Evolutionary conservation across 306 rosid species (phyloP), one percentile per base, ranked within the genome.

Genomic region (Crataegus laevigata): DNA sequence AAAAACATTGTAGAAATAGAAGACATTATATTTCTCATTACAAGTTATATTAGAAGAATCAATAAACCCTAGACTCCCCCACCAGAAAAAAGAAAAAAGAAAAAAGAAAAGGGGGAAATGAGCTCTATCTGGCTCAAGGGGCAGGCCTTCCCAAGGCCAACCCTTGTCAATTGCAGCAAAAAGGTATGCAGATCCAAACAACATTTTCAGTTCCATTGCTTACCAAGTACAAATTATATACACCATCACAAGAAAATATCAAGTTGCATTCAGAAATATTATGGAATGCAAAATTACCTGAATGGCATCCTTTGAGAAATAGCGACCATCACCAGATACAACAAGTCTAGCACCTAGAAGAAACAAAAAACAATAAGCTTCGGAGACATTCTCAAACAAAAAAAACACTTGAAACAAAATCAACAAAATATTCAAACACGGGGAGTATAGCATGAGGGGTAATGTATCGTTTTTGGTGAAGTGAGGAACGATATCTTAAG

Each of bases 291-390:
- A 24, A 83, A 51, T 74, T 55, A 92, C 99, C 99, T 89, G 99
- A 80, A 96, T 88, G 69, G 97, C 97, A 22, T 90, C 98, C 93
- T 92, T 87, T 25, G 99, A 90, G 73, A 63, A 96, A 82, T 92
- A 92, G 75, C 99, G 99, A 54, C 99, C 99, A 89, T 96, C 99
- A 51, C 99, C 98, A 71, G 99, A 96, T 63, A 92, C 98, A 88
- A 96, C 98, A 43, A 96, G 89, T 43, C 93, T 90, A 22, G 92
- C 97, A 76, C 98, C 98, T 96, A 67, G 77, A 92, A 69, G 64
- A 57, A 75, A 28, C 30, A 47, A 71, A 7, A 47, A 29, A 45
- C 1, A 15, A 47, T 28, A 71, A 71, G 32, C 28, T 36, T 24
- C 38, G 14, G 42, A 30, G 29, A 42, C 47, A 28, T 26, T 54